Conservation (phyloP, 179 eudicot species). For the Corrigiola litoralis region DNA sequence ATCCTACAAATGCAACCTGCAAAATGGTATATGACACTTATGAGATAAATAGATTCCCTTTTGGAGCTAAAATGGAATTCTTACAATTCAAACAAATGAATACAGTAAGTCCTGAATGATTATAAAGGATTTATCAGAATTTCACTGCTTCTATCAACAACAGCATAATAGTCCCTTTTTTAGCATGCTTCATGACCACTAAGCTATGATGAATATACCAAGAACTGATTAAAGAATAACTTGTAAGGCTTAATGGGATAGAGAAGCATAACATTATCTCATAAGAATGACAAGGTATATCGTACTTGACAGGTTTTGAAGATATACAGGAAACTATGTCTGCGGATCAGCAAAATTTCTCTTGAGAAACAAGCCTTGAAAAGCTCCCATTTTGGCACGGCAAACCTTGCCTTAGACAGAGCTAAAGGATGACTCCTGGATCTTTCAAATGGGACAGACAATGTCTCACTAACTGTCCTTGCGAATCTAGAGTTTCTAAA, state of each 20-base stretch:
- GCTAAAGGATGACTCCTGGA: conserved; percentile 57
- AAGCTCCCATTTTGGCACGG: conserved; percentile 64
- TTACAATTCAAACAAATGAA: too few species aligned
- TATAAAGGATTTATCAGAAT: too few species aligned
- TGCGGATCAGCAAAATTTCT: conserved; percentile 65
- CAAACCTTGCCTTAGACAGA: conserved; percentile 46
- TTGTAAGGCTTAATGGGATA: not conserved
- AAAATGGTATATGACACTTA: not conserved
- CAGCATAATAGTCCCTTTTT: too few species aligned
- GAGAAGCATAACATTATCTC: not conserved
- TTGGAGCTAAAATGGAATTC: not conserved
- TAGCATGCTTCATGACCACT: too few species aligned
- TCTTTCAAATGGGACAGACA: conserved; percentile 56
- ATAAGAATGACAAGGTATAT: not conserved
- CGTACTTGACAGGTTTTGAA: conserved; percentile 85
- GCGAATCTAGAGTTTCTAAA: conserved; percentile 67
- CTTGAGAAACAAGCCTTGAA: conserved; percentile 62
- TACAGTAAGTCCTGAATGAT: too few species aligned
- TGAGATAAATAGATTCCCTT: not conserved
- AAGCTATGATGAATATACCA: not conserved
- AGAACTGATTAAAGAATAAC: not conserved
- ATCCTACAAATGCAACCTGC: conserved; percentile 80
- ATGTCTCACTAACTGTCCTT: conserved; percentile 34
- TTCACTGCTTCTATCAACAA: too few species aligned
- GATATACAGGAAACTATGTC: conserved; percentile 76